A percentile compares a stretch with the other conserved stretches of the same genome.
phyloP scores from a whole-genome alignment of 176 grass and related monocot genomes.

The Oryza officinalis region DNA sequence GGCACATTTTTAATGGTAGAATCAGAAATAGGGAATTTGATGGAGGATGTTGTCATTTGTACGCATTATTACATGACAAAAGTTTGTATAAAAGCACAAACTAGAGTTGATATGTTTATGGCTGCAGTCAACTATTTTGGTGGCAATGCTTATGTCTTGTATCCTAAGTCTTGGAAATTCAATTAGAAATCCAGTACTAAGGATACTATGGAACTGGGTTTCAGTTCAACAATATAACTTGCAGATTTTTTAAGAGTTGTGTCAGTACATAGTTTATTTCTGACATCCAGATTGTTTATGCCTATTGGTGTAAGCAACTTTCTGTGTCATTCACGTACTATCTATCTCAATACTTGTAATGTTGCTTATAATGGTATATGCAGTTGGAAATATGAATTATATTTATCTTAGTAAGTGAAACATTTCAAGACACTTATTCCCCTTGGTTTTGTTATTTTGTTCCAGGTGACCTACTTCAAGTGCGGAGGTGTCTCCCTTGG shows the following conservation, averaged over 20 bases:
- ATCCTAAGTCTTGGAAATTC: not conserved
- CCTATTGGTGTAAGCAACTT: not conserved
- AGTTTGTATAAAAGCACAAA: not conserved
- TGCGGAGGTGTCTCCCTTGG: constrained; percentile 79
- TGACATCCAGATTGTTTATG: not conserved
- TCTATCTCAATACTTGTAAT: not conserved
- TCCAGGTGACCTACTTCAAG: constrained; percentile 89
- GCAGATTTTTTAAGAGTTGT: not conserved
- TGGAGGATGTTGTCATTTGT: not conserved
- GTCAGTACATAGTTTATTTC: not conserved
- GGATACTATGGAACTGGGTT: not conserved
- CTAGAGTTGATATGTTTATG: constrained; percentile 3
- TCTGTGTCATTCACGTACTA: not conserved
- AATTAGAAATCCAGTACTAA: not conserved
- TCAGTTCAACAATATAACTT: constrained; percentile 1
- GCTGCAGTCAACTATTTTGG: not conserved
- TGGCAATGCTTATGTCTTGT: constrained; percentile 2
- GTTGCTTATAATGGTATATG: not conserved
- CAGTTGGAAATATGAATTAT: constrained; percentile 6
- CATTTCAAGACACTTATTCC: not conserved
- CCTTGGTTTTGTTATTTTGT: not conserved
- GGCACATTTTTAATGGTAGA: not conserved
- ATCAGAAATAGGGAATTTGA: not conserved
- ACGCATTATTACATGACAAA: not conserved
- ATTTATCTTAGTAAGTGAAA: not conserved